phyloP scores from a whole-genome alignment of 2,329 filamentous ascomycete genomes.

The Dactylonectria estremocensis region DNA sequence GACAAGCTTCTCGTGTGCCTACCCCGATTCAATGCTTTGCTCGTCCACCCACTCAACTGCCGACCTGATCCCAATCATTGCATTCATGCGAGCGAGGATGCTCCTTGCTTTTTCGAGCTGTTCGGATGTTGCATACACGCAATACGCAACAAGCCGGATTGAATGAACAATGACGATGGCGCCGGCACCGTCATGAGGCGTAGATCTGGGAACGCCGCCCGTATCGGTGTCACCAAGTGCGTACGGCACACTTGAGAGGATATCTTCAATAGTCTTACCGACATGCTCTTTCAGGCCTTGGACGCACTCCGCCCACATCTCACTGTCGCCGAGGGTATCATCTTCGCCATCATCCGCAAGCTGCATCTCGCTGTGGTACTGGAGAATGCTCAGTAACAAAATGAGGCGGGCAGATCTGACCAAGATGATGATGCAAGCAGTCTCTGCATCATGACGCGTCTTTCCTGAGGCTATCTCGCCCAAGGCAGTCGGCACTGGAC shows the following conservation, averaged over 20 bases:
- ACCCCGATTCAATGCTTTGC: neutral
- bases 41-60: constrained; percentile 37
- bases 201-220: constrained; percentile 39
- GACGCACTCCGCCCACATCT: constrained; percentile 36
- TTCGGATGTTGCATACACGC: constrained; percentile 45
- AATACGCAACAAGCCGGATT: constrained; percentile 50
- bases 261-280: constrained; percentile 49
- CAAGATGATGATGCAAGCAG: constrained; percentile 53
- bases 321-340: constrained; percentile 21
- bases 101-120: constrained; percentile 42
- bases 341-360: constrained; percentile 1
- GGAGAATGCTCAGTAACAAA: constrained; percentile 48
- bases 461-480: constrained; percentile 43
- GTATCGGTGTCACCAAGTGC: constrained; percentile 50
- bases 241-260: constrained; percentile 50
- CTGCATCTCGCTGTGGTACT: constrained; percentile 42
- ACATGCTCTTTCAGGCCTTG: constrained; percentile 44
- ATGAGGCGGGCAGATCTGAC: constrained; percentile 52
- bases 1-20: neutral
- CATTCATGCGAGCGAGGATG: constrained; percentile 48
- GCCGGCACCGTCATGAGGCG: constrained; percentile 50
- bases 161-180: constrained; percentile 52
- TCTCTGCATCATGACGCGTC: constrained; percentile 50
- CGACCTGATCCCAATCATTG: constrained; percentile 49
- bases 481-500: constrained; percentile 47